Evolutionary conservation across 2,329 filamentous ascomycete species (phyloP), one percentile per base, ranked within the genome.

Genomic region (Calonectria multiphialidica): DNA sequence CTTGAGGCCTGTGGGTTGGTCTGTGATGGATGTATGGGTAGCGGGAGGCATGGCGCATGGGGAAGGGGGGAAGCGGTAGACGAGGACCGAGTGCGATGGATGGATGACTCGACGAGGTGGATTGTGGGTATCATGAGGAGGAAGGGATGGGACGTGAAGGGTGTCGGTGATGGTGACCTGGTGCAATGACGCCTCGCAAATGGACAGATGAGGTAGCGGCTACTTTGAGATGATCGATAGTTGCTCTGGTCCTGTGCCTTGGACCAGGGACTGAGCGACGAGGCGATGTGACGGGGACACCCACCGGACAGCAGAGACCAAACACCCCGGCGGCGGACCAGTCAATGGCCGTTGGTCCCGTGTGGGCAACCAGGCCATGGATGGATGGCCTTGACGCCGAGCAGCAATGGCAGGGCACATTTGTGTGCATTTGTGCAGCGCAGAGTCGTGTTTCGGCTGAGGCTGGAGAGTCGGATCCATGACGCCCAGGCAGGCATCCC

Each of bases 171-270:
- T 64, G 25, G 57, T 47, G 55, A 71, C 64, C 37, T 67, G 55
- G 37, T 33, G 5, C 23, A 18, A 33, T 25, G 42, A 23, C 8
- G 47, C 33, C 28, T 30, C 18, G 25, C 35, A 25, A 42, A 59
- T 63, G 50, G 30, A 25, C 13, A 47, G 18, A 30, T 35, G 7
- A 64, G 47, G 69, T 67, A 63, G 55, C 40, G 42, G 28, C 45
- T 49, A 67, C 63, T 57, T 71, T 28, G 25, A 21, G 57, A 35
- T 40, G 37, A 71, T 67, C 69, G 64, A 63, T 64, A 57, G 37
- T 37, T 23, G 13, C 53, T 40, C 33, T n/a, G 23, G 53, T 57
- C 33, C 30, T 57, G 33, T 23, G 63, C 45, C 28, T 71, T 21
- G 25, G 33, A 37, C 49, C 23, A 45, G 42, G 45, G 44, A 63